Evolutionary conservation across 257 asterid species (phyloP), one percentile per base, ranked within the genome.

Genomic region (Phtheirospermum japonicum): DNA sequence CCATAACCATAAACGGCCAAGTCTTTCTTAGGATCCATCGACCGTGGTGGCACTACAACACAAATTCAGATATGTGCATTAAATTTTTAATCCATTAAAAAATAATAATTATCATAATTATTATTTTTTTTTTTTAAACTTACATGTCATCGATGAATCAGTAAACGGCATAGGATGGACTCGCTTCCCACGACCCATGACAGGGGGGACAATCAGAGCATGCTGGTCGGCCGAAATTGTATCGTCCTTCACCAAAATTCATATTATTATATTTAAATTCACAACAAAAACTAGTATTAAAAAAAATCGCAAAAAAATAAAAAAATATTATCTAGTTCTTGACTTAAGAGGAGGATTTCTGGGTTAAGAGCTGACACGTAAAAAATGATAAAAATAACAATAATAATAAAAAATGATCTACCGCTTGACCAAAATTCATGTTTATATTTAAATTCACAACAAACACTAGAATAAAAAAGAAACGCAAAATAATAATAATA

Each of bases 1-100:
- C 96, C 95, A 65, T 88, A 88, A 23, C 96, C 96, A 68, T 88
- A 88, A 4, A 86, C 95, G 0, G 96, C 95, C 13, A 88, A 79
- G 36, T 88, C 96, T 65, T 86, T 88, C 72, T 83, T 88, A 14
- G 96, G 96, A 74, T 88, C 96, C 96, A 88, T 88, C 4, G 96
- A 80, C 14, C 96, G 73, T 5, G 95, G 87, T 3, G 96, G 96
- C 78, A 88, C 92, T 77, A 67, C 68, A 71, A 71, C 75, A 63
- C 66, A 71, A 69, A 30, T 48, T 31, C 46, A 2, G 13, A 45
- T 28, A 52, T 1, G 6, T n/a, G 30, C 46, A 75, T 59, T 57
- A 57, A 73, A 37, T 14, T 42, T 26, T 31, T 18, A 19, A 46
- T 56, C 61, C 37, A 61, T 14, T 55, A 67, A 63, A 14, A 48